A percentile compares a stretch with the other conserved stretches of the same genome.
Conservation (phyloP, 1,284 basidiomycete species). For the Naganishia cerealis region DNA sequence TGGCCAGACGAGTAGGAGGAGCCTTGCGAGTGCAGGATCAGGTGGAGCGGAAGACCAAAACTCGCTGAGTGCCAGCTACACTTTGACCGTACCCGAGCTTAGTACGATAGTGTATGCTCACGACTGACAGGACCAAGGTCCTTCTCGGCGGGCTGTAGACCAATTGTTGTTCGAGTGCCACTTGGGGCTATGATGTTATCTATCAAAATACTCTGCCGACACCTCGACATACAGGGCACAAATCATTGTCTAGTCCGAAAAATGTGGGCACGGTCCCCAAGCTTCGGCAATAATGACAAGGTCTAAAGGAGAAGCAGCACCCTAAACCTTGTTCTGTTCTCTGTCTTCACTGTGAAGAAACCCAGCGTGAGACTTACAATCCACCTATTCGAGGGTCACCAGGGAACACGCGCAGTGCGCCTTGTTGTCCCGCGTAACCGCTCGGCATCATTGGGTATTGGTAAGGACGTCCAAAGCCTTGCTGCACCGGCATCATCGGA, state of each 20-base stretch:
- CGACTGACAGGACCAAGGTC: too few relatives aligned
- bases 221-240: slow-evolving; percentile 29
- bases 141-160: not conserved
- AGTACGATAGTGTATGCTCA: too few relatives aligned
- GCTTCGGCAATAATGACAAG: slow-evolving; percentile 21
- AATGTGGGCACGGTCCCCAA: slow-evolving; percentile 22
- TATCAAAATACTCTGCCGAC: slow-evolving; percentile 28
- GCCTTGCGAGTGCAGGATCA: not conserved
- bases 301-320: not conserved
- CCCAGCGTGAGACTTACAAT: slow-evolving; percentile 13
- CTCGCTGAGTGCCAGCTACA: not conserved
- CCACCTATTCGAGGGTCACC: slow-evolving; percentile 34
- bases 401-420: slow-evolving; percentile 20
- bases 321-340: too few relatives aligned
- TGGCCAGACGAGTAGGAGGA: slow-evolving; percentile 53
- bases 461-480: not conserved
- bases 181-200: not conserved
- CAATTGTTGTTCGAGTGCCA: not conserved
- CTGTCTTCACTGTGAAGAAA: too few relatives aligned
- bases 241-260: slow-evolving; percentile 29
- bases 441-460: not conserved
- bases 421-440: slow-evolving; percentile 5
- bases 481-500: not conserved
- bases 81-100: too few relatives aligned
- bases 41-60: not conserved